Evolutionary conservation across 2,329 filamentous ascomycete species (phyloP), one percentile per base, ranked within the genome.

Genomic region (Colletotrichum echinochloae): DNA sequence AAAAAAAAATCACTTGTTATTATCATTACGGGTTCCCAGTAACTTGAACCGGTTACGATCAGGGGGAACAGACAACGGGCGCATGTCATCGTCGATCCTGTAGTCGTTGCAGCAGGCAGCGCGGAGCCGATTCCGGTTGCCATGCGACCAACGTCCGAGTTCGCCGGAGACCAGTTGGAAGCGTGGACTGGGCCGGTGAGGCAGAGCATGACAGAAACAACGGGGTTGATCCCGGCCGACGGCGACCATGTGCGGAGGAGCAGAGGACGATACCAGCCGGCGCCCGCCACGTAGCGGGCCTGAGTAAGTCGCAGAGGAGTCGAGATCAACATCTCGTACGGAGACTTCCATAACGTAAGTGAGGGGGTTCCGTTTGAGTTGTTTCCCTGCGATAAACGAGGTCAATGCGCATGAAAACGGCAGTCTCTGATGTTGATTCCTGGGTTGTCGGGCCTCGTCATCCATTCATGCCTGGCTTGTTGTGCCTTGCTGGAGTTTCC

Each of bases 141-240:
- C 14, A 26, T 48, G 44, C 44, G 8, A 39, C 48, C 44, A n/a
- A n/a, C 16, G 7, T 28, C 7, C 30, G 14, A 11, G 30, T 33
- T 33, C 30, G 57, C 41, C 41, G 16, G 37, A 52, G 61, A 54
- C 46, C 16, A 37, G 18, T n/a, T 44, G 35, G 33, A 35, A 16
- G 16, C 16, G 33, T 20, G 66, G 66, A 48, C 23, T 41, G 37
- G 46, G 46, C 7, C 44, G 12, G 35, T 33, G 44, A 16, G 4
- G 41, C 20, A 46, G 41, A 16, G 68, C 64, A 67, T 67, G 46
- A 49, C 2, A 28, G 46, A 20, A n/a, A n/a, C 66, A 39, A 67
- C 68, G 68, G 33, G 68, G 68, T 57, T 62, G 23, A 67, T 28
- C 67, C 66, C 46, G 49, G 68, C 0, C 20, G n/a, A 33, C 26